Evolutionary conservation across 2,329 filamentous ascomycete genomes (phyloP).

Genomic region (Massarina eburnea): DNA sequence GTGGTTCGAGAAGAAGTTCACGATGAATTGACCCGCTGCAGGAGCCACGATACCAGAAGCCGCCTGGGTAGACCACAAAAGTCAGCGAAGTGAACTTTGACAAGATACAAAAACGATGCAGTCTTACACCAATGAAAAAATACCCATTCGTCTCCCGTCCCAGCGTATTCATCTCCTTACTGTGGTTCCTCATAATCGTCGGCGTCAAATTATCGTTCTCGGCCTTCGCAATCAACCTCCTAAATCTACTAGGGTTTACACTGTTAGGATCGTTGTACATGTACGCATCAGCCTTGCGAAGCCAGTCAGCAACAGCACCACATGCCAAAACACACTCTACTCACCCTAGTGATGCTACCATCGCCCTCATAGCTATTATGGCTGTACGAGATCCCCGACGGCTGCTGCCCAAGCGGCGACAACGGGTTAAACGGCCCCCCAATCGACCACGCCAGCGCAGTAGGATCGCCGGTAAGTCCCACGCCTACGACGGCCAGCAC

Average conservation of each 20-base stretch:
- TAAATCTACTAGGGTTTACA: neutral
- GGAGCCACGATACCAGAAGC: conserved; percentile 2
- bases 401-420: neutral
- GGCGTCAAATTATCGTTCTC: neutral
- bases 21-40: conserved; percentile 10
- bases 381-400: neutral
- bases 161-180: neutral
- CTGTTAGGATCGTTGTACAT: neutral
- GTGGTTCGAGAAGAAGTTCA: conserved; percentile 39
- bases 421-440: neutral
- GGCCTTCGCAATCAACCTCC: neutral
- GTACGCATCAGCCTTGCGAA: conserved; percentile 1
- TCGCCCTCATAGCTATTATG: conserved; percentile 3
- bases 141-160: neutral
- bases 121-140: neutral
- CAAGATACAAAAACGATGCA: neutral
- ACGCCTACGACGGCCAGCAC: neutral
- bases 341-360: conserved; percentile 1
- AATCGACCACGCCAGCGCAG: neutral
- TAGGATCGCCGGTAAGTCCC: neutral
- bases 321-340: neutral
- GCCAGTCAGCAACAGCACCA: neutral
- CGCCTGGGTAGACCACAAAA: neutral
- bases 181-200: neutral
- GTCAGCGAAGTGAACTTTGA: neutral